A percentile compares a stretch with the other conserved stretches of the same genome.
phyloP scores from a whole-genome alignment of 129 eudicot genomes.

The Deinandra increscens region DNA sequence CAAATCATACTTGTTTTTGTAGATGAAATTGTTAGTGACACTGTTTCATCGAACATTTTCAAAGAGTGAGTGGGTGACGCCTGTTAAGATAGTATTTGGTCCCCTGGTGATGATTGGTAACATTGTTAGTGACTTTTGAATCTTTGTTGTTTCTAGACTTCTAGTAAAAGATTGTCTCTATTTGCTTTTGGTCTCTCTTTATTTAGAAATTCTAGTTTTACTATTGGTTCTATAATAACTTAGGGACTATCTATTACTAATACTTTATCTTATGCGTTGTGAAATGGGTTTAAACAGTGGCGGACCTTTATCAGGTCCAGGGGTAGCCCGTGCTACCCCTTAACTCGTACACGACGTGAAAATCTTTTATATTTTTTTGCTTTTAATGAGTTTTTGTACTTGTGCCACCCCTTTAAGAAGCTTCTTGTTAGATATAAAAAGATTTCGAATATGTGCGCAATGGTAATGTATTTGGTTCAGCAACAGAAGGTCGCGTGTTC shows the following conservation, averaged over 20 bases:
- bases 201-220: slow-evolving; percentile 9
- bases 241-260: neutral
- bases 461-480: too few relatives aligned
- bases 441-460: too few relatives aligned
- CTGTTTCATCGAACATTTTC: neutral
- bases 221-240: slow-evolving; percentile 9
- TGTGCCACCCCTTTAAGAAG: too few relatives aligned
- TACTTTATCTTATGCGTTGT: neutral
- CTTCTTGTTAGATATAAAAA: too few relatives aligned
- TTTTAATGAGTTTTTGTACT: too few relatives aligned
- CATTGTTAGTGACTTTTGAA: neutral
- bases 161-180: slow-evolving; percentile 12
- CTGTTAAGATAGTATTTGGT: neutral
- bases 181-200: slow-evolving; percentile 24
- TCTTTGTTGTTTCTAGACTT: neutral
- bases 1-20: neutral
- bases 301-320: too few relatives aligned
- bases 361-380: too few relatives aligned
- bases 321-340: too few relatives aligned
- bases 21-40: neutral
- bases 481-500: too few relatives aligned
- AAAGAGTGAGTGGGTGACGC: neutral
- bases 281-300: too few relatives aligned
- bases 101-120: neutral
- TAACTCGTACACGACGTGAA: too few relatives aligned